Base-by-base conservation (phyloP, 352 stramenopile species). In the Globisporangium apiculatum region DNA sequence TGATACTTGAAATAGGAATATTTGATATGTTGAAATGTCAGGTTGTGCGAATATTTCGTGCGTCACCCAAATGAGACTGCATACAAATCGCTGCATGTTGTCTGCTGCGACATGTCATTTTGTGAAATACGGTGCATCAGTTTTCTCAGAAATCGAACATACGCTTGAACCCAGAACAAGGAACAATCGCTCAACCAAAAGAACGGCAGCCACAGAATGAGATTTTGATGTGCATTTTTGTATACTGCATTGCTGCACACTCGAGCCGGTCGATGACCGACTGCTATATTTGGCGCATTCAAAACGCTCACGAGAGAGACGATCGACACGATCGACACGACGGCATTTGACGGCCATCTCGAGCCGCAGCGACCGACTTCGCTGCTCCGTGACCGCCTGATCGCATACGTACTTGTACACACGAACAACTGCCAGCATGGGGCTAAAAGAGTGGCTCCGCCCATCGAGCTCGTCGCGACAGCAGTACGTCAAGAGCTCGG, bases 391-490 rank as follows among this genome's bases (percentile, higher is more conserved):
- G 40, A 43, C 8, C 11, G 40, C 40, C 11, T 11, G 5, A 8
- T 12, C 4, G 11, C 40, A 43, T 11, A 43, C 11, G 11, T 43
- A 43, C 40, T 12, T 43, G 11, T 43, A 43, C 12, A 24, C 45
- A 15, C 9, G 15, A 24, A 48, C 31, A 6, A 42, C 12, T 8
- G 3, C 14, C 48, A 18, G 4, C 24, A 89, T 89, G 79, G 79
- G 76, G 5, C 64, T 89, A 18, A 89, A 83, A 66, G 74, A 84
- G 55, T 85, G 76, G 76, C 65, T 79, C 47, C 72, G 77, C 57
- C 69, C 83, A 61, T 75, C 73, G 15, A n/a, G 47, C 40, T n/a
- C 42, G 51, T 53, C 41, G 31, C 37, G 3, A 6, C 1, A 63
- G 54, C 55, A 52, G 51, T 45, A 36, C 35, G 40, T 48, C n/a